Evolutionary conservation across 768 basidiomycete species (phyloP).

Genomic region (Suillus fuscotomentosus): DNA sequence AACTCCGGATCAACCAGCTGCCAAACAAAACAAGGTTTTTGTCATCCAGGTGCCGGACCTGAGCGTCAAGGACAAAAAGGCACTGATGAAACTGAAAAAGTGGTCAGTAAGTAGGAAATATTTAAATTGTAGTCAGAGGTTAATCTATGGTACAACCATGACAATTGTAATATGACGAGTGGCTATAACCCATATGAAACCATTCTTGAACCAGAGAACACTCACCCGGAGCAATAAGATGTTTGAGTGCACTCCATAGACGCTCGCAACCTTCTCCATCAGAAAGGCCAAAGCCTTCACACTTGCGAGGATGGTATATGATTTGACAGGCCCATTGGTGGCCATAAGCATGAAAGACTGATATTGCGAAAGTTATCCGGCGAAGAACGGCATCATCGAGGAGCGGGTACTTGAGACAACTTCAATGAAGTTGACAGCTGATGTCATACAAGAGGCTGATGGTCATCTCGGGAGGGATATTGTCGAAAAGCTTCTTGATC

Average conservation of each 20-base stretch:
- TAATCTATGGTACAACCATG: background rate
- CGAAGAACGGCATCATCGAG: background rate
- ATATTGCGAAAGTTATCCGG: background rate
- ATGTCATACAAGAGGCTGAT: slow-evolving; percentile 25
- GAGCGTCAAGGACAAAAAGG: slow-evolving; percentile 25
- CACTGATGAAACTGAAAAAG: slow-evolving; percentile 24
- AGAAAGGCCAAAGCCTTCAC: slow-evolving; percentile 19
- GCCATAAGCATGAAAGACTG: slow-evolving; percentile 6
- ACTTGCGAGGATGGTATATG: slow-evolving; percentile 6
- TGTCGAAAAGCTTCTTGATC: slow-evolving; percentile 4
- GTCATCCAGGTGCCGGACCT: slow-evolving; percentile 18
- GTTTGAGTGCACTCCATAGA: slow-evolving; percentile 23
- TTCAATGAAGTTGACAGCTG: slow-evolving; percentile 21
- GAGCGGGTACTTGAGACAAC: slow-evolving; percentile 10
- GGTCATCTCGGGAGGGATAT: slow-evolving; percentile 14
- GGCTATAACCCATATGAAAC: background rate
- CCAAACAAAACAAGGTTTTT: slow-evolving; percentile 13
- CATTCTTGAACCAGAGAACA: background rate
- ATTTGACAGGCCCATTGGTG: slow-evolving; percentile 10
- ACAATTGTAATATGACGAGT: slow-evolving; percentile 9
- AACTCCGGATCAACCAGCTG: slow-evolving; percentile 11
- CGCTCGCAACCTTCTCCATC: slow-evolving; percentile 31
- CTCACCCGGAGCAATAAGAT: slow-evolving; percentile 20
- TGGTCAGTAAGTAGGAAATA: slow-evolving; percentile 13
- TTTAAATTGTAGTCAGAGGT: slow-evolving; percentile 1